Evolutionary conservation across 768 basidiomycete species (phyloP).

Genomic region (Boletus barrowsii): DNA sequence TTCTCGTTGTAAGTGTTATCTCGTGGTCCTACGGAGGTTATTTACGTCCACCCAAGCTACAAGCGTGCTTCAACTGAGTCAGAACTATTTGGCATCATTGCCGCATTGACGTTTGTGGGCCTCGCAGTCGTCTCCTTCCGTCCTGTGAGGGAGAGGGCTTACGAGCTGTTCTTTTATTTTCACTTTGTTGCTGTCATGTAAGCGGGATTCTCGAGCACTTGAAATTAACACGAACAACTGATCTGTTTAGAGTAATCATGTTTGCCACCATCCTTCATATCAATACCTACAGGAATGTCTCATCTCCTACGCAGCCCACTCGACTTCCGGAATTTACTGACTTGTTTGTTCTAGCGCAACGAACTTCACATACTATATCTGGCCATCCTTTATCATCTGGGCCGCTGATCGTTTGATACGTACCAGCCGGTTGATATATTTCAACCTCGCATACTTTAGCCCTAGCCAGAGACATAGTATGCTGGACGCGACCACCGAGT

Average conservation of each 20-base stretch:
- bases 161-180: constrained; percentile 48
- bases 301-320: constrained; percentile 19
- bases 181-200: constrained; percentile 45
- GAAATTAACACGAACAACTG: constrained; percentile 38
- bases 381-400: constrained; percentile 54
- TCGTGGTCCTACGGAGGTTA: not conserved
- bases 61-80: not conserved
- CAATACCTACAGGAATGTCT: constrained; percentile 30
- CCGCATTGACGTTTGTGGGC: constrained; percentile 37
- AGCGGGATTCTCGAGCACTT: constrained; percentile 7
- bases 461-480: constrained; percentile 16
- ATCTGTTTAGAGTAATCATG: constrained; percentile 24
- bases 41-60: constrained; percentile 6
- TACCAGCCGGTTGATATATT: constrained; percentile 37
- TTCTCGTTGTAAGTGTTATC: constrained; percentile 12
- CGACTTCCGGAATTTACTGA: not conserved
- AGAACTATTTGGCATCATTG: constrained; percentile 34
- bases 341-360: constrained; percentile 13
- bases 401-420: constrained; percentile 50
- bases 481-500: constrained; percentile 37
- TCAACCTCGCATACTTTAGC: constrained; percentile 39
- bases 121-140: constrained; percentile 44
- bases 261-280: constrained; percentile 40
- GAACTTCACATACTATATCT: constrained; percentile 34
- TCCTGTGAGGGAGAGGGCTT: constrained; percentile 45